Evolutionary conservation across 1,284 basidiomycete genomes (phyloP).

Genomic region (Puccinia horiana): DNA sequence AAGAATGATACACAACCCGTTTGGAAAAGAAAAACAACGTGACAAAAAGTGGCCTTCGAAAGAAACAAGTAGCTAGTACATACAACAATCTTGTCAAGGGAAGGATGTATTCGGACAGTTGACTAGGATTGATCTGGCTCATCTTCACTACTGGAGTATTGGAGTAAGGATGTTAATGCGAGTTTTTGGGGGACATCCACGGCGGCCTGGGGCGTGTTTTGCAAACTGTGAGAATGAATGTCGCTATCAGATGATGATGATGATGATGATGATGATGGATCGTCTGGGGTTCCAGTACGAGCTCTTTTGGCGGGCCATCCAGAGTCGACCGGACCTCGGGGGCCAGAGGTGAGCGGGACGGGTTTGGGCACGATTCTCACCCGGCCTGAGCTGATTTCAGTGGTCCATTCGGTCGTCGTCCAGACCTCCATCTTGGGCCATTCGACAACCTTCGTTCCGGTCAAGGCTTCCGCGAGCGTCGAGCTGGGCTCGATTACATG

Average conservation of each 20-base stretch:
- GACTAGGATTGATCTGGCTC: background rate
- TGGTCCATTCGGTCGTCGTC: slow-evolving; percentile 2
- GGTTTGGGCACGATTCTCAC: slow-evolving; percentile 7
- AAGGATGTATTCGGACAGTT: too few species aligned
- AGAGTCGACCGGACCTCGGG: background rate
- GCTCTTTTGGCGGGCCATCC: slow-evolving; percentile 16
- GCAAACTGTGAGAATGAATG: too few species aligned
- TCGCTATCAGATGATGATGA: background rate
- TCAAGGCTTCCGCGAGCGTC: slow-evolving; percentile 8
- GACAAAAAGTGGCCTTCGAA: too few species aligned
- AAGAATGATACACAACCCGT: too few species aligned
- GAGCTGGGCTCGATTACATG: slow-evolving; percentile 16
- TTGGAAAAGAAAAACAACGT: too few species aligned
- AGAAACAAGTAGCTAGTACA: too few species aligned
- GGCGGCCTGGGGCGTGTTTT: background rate
- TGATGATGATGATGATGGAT: background rate
- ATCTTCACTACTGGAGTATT: slow-evolving; percentile 25
- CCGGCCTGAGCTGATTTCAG: slow-evolving; percentile 14
- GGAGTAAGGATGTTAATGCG: background rate
- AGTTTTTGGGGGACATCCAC: background rate
- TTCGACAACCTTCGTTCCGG: slow-evolving; percentile 27
- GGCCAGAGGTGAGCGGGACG: background rate
- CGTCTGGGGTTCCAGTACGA: background rate
- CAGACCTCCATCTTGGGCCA: slow-evolving; percentile 48
- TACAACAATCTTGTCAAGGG: too few species aligned